Evolutionary conservation across 768 basidiomycete species (phyloP), one percentile per base, ranked within the genome.

Genomic region (Suillus plorans): DNA sequence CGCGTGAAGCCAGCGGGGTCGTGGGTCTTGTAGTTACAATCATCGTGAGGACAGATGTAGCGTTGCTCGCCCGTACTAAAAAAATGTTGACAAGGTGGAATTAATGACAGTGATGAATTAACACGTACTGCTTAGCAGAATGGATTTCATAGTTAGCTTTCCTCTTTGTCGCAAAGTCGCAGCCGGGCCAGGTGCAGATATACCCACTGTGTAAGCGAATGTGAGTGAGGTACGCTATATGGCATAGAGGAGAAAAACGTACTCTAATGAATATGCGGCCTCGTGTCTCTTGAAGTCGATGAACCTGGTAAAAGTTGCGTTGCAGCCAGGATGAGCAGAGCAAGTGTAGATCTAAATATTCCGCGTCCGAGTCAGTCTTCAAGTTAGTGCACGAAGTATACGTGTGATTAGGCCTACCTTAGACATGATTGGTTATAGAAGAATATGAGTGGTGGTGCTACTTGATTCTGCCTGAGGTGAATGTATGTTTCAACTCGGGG

Each of bases 1-100:
- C 63, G 73, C 13, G 74, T 65, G 9, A 77, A 49, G 39, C 68
- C 62, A 0, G 74, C 71, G 16, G 75, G 72, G 49, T 75, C 72
- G 2, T 64, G 22, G 1, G 73, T 76, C 39, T 42, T 65, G 57
- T 66, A 76, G 18, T 62, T 39, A 50, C 74, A 64, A 25, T 5
- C 45, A 6, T 36, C 45, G 9, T 63, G 39, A 22, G 42, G 42
- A 47, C 63, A 64, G 18, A 3, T 9, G 36, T 64, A 71, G 0
- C 25, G 65, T 20, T 61, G 39, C 42, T 69, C 68, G 14, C 75
- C 72, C 5, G 69, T 72, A 60, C 74, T 76, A 50, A 5, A 14
- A 39, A 39, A 50, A 25, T 14, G 14, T 12, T 5, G 5, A 25
- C 25, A 1, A 34, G 42, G 10, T 28, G 5, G 36, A 3, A 45